Conservation (phyloP, 1,139 yeast species). For the Nadsonia commutata region DNA sequence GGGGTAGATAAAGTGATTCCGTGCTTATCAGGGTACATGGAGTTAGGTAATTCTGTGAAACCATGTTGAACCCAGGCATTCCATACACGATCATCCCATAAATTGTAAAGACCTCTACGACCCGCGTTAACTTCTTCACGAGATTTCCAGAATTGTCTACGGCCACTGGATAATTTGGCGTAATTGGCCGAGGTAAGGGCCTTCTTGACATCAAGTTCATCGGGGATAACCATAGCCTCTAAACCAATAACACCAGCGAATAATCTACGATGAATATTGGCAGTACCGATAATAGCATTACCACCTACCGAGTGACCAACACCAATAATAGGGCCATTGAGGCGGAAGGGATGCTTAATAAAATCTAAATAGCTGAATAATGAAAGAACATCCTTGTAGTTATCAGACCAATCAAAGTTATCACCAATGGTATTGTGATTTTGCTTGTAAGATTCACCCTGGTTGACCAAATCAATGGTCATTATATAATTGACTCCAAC, state of each 20-base stretch:
- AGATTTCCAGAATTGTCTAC: conserved; percentile 9
- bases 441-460: conserved; percentile 8
- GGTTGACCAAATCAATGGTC: conserved; percentile 10
- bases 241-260: conserved; percentile 8
- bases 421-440: conserved; percentile 10
- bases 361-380: conserved; percentile 7
- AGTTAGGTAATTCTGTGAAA: conserved; percentile 8
- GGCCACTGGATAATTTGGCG: conserved; percentile 5
- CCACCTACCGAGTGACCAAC: conserved; percentile 13
- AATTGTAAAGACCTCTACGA: conserved; percentile 4
- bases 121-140: conserved; percentile 5
- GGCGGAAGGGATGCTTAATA: conserved; percentile 6
- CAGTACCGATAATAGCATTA: conserved; percentile 7
- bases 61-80: conserved; percentile 7
- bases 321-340: conserved; percentile 9
- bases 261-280: conserved; percentile 6
- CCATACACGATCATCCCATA: conserved; percentile 8
- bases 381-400: conserved; percentile 8
- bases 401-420: conserved; percentile 10
- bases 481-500: conserved; percentile 9
- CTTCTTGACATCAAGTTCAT: conserved; percentile 1
- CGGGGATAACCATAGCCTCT: conserved; percentile 9
- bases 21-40: conserved; percentile 6
- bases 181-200: conserved; percentile 1
- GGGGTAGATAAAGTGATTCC: conserved; percentile 10